phyloP scores from a whole-genome alignment of 176 grass and related monocot genomes.

The Cocos nucifera region DNA sequence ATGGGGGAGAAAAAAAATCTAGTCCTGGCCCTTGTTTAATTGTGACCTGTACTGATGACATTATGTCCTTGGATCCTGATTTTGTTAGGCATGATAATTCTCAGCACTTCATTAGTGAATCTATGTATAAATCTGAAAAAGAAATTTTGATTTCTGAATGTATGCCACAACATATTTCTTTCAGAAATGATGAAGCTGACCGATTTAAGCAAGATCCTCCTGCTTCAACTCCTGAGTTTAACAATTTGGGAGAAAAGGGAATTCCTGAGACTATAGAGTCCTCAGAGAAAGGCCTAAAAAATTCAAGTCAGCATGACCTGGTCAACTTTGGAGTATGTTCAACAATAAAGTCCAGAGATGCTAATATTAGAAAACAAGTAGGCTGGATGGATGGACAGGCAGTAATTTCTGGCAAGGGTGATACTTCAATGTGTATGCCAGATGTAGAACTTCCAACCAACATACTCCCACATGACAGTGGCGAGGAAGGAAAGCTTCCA shows the following conservation, averaged over 20 bases:
- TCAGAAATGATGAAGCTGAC: neutral
- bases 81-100: constrained; percentile 3
- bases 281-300: neutral
- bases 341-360: neutral
- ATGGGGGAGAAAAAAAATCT: constrained; percentile 25
- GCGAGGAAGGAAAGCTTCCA: constrained; percentile 9
- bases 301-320: neutral
- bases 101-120: constrained; percentile 13
- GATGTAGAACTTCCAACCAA: constrained; percentile 2
- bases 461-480: neutral
- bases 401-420: neutral
- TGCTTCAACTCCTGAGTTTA: neutral
- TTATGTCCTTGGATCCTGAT: neutral
- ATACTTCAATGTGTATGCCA: constrained; percentile 6
- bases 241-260: constrained; percentile 3
- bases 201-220: neutral
- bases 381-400: neutral
- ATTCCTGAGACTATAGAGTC: constrained; percentile 2
- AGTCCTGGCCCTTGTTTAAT: constrained; percentile 13
- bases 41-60: constrained; percentile 7
- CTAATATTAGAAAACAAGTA: constrained; percentile 2
- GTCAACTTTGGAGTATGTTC: constrained; percentile 16
- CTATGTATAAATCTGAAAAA: constrained; percentile 19
- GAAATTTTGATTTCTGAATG: constrained; percentile 17
- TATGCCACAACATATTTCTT: constrained; percentile 3